phyloP scores from a whole-genome alignment of 177 flowering plant species.

The Telopea speciosissima region DNA sequence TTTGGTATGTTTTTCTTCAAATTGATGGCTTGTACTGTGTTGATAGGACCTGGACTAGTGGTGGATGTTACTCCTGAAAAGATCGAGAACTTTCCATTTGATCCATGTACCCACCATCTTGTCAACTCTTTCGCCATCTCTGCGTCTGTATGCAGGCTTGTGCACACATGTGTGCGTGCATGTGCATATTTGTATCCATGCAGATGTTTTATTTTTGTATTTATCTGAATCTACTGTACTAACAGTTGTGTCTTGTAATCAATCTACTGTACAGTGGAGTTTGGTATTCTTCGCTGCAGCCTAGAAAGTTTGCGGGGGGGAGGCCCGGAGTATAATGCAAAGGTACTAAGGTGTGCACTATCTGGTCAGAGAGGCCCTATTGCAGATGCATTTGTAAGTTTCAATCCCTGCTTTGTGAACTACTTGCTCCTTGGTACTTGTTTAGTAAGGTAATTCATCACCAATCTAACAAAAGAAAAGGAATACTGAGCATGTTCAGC shows the following conservation, averaged over 20 bases:
- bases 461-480: not conserved
- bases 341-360: conserved; percentile 53
- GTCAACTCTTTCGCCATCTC: not conserved
- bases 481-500: not conserved
- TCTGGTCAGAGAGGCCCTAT: conserved; percentile 79
- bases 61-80: conserved; percentile 74
- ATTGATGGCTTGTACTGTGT: not conserved
- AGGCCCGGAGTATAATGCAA: conserved; percentile 70
- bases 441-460: no score
- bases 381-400: conserved; percentile 84
- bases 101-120: conserved; percentile 54
- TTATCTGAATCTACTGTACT: not conserved
- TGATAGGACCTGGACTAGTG: conserved; percentile 70
- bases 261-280: conserved; percentile 54
- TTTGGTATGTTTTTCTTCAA: not conserved
- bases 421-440: not conserved
- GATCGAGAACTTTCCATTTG: conserved; percentile 68
- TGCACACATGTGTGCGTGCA: not conserved
- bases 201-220: no score
- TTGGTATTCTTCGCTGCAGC: conserved; percentile 89
- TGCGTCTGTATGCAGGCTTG: no score
- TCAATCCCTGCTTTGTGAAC: not conserved
- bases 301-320: conserved; percentile 74
- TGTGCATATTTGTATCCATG: not conserved
- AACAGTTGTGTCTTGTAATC: not conserved